A percentile compares a stretch with the other conserved stretches of the same genome.
Conservation (phyloP, 257 asterid genomes). For the Solanum etuberosum region DNA sequence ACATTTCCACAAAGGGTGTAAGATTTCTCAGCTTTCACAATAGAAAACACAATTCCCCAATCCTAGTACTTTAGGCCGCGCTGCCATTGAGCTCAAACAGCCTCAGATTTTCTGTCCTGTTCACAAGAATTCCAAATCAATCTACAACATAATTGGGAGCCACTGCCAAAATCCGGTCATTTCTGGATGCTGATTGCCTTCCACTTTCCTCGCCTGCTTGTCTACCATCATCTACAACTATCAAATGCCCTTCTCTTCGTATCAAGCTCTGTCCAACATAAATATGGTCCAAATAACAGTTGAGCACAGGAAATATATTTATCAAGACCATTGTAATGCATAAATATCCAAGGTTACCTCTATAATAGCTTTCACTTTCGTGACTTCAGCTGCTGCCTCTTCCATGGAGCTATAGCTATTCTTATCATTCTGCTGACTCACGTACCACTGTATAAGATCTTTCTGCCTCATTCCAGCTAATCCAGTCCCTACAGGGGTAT, state of each 20-base stretch:
- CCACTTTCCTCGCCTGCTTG: slow-evolving; percentile 43
- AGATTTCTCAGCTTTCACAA: neutral
- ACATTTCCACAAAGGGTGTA: neutral
- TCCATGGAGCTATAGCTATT: slow-evolving; percentile 56
- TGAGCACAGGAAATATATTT: neutral
- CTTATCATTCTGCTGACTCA: slow-evolving; percentile 73
- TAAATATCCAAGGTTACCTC: slow-evolving; percentile 36
- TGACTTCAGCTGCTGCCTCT: slow-evolving; percentile 77
- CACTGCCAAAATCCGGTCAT: slow-evolving; percentile 72
- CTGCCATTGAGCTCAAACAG: neutral
- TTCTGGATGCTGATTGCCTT: slow-evolving; percentile 44
- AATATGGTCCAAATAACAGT: neutral
- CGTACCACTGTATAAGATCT: slow-evolving; percentile 84
- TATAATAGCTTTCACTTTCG: slow-evolving; percentile 71
- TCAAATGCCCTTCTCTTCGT: slow-evolving; percentile 79
- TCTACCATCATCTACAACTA: slow-evolving; percentile 80
- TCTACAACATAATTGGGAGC: slow-evolving; percentile 86
- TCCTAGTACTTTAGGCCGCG: neutral
- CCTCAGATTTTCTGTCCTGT: neutral
- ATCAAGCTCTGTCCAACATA: slow-evolving; percentile 59
- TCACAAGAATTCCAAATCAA: slow-evolving; percentile 7
- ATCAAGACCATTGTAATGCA: neutral
- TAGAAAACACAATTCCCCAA: neutral
- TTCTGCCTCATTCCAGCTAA: slow-evolving; percentile 87
- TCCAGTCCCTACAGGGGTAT: slow-evolving; percentile 34